phyloP scores from a whole-genome alignment of 352 stramenopile genomes.

The Phytophthora palmivora region DNA sequence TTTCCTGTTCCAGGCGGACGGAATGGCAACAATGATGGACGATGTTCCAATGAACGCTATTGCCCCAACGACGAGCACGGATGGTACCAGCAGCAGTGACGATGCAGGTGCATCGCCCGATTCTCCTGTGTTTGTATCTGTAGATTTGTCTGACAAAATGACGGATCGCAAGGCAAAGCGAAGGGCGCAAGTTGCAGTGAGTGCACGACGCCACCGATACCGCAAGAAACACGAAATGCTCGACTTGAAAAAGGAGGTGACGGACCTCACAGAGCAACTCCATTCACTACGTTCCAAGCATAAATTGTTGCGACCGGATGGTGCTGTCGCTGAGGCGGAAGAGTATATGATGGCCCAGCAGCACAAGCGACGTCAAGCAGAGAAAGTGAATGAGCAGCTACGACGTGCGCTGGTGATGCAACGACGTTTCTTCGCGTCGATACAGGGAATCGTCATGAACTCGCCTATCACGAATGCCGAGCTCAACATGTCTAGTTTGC shows the following conservation, averaged over 20 bases:
- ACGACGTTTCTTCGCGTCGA: conserved; percentile 46
- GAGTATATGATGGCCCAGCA: conserved; percentile 41
- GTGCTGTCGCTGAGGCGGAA: conserved; percentile 36
- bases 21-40: conserved; percentile 7
- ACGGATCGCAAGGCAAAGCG: conserved; percentile 29
- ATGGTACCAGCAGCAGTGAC: conserved; percentile 25
- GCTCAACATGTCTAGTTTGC: conserved; percentile 56
- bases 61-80: not conserved
- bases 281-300: conserved; percentile 42
- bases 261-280: conserved; percentile 41
- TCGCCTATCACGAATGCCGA: conserved; percentile 34
- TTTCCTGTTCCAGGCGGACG: conserved; percentile 31
- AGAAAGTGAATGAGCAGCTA: conserved; percentile 60
- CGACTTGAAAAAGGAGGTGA: conserved; percentile 44
- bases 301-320: conserved; percentile 33
- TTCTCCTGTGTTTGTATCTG: conserved; percentile 1
- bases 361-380: conserved; percentile 39
- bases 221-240: conserved; percentile 57
- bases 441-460: conserved; percentile 45
- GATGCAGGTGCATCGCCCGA: conserved; percentile 11
- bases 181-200: conserved; percentile 30
- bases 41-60: not conserved
- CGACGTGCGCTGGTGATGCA: conserved; percentile 57
- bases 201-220: conserved; percentile 31
- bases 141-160: not conserved